phyloP scores from a whole-genome alignment of 371 early-diverging fungal species.

The Scutellospora calospora region DNA sequence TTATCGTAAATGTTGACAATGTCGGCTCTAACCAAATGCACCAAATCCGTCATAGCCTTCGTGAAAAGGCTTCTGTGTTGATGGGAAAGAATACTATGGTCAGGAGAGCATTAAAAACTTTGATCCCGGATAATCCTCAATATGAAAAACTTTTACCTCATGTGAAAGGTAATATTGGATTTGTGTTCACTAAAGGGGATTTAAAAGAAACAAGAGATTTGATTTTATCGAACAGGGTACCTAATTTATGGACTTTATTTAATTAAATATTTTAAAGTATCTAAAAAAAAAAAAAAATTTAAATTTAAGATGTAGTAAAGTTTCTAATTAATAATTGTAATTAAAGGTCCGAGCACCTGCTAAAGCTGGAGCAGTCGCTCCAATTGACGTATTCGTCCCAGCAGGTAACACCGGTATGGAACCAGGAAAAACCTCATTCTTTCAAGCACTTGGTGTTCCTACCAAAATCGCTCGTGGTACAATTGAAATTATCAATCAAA shows the following conservation, averaged over 20 bases:
- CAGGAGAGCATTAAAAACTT: slow-evolving; percentile 91
- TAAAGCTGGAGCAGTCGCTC: slow-evolving; percentile 98
- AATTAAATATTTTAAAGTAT: neutral
- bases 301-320: neutral
- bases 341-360: slow-evolving; percentile 88
- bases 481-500: slow-evolving; percentile 99
- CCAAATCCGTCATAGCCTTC: slow-evolving; percentile 94
- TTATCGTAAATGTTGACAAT: slow-evolving; percentile 99
- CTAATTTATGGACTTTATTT: neutral
- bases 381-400: slow-evolving; percentile 95
- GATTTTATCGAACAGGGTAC: slow-evolving; percentile 94
- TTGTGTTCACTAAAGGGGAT: slow-evolving; percentile 99
- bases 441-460: slow-evolving; percentile 99
- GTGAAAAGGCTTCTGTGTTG: slow-evolving; percentile 93
- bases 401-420: slow-evolving; percentile 99
- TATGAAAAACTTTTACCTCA: slow-evolving; percentile 87
- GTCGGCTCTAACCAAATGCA: slow-evolving; percentile 99
- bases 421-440: slow-evolving; percentile 99
- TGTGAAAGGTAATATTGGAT: slow-evolving; percentile 97
- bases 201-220: slow-evolving; percentile 94
- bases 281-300: neutral
- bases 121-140: slow-evolving; percentile 83
- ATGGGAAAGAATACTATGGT: slow-evolving; percentile 99
- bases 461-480: slow-evolving; percentile 99
- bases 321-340: neutral